phyloP scores from a whole-genome alignment of 176 grass and related monocot genomes.

The Ampelocalamus luodianensis region DNA sequence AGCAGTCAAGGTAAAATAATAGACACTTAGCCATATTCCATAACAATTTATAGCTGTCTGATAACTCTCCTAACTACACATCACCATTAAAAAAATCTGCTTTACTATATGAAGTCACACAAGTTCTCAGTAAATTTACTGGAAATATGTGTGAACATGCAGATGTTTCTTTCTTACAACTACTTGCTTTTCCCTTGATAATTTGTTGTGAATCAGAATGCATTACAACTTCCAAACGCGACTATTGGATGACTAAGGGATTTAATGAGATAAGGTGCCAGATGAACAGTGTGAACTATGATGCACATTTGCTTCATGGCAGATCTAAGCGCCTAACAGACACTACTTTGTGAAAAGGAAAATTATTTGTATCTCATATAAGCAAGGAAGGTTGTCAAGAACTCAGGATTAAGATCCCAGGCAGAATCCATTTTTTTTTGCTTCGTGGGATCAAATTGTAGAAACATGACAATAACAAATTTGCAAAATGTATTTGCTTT shows the following conservation, averaged over 20 bases:
- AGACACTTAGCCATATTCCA: background rate
- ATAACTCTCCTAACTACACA: background rate
- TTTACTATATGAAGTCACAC: conserved; percentile 11
- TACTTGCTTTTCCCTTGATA: background rate
- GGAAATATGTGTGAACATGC: background rate
- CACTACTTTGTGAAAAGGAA: background rate
- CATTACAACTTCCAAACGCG: background rate
- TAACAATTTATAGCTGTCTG: conserved; percentile 13
- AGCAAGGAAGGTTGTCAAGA: background rate
- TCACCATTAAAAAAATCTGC: background rate
- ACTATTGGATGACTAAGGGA: background rate
- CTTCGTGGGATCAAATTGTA: background rate
- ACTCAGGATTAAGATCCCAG: background rate
- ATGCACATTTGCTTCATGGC: conserved; percentile 4
- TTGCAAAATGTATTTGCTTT: background rate
- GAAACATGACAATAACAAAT: background rate
- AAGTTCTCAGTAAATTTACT: conserved; percentile 7
- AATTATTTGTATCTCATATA: background rate
- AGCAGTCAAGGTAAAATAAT: conserved; percentile 32
- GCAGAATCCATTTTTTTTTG: background rate
- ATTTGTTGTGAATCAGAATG: background rate
- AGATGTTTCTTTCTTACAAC: conserved; percentile 9
- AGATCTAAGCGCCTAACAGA: background rate
- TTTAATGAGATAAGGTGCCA: background rate
- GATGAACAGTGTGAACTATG: background rate